phyloP scores from a whole-genome alignment of 306 rosid genomes.

The Potentilla sterilis region DNA sequence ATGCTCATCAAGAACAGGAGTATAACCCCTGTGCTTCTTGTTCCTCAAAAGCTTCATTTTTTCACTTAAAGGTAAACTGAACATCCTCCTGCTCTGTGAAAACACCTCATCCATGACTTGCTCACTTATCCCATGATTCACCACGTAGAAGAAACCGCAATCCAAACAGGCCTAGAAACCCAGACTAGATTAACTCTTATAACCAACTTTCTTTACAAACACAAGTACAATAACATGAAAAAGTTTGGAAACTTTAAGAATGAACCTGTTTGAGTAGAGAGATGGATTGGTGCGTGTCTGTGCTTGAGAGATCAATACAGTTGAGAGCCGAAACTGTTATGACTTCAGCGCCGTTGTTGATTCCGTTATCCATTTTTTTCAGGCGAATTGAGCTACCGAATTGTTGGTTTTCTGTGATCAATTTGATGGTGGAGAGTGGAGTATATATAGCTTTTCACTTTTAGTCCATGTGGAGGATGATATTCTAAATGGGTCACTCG shows the following conservation, averaged over 20 bases:
- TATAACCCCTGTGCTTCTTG: slow-evolving; percentile 77
- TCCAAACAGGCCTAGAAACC: slow-evolving; percentile 77
- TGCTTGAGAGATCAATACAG: slow-evolving; percentile 64
- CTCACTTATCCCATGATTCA: slow-evolving; percentile 76
- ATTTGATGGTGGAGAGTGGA: neutral
- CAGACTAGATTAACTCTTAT: neutral
- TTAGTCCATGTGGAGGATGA: neutral
- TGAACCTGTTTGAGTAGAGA: slow-evolving; percentile 72
- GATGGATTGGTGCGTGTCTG: slow-evolving; percentile 59
- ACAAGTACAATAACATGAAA: neutral
- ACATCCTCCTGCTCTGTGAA: slow-evolving; percentile 58
- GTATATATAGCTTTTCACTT: neutral
- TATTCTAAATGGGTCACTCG: neutral
- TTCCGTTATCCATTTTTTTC: slow-evolving; percentile 50
- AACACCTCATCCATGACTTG: slow-evolving; percentile 72
- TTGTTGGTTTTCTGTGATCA: neutral
- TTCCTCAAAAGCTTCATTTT: slow-evolving; percentile 83
- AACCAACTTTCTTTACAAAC: neutral
- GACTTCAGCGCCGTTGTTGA: slow-evolving; percentile 15
- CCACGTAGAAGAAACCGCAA: slow-evolving; percentile 89
- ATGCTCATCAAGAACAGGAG: slow-evolving; percentile 79
- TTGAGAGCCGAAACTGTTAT: slow-evolving; percentile 51
- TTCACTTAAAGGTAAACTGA: slow-evolving; percentile 48
- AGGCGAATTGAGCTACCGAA: neutral
- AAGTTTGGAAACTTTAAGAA: neutral